These are phyloP conservation scores for Yamadazyma endophytica DNA, from an alignment of 805 yeast genomes.

Conservation along the genomic window DNA sequence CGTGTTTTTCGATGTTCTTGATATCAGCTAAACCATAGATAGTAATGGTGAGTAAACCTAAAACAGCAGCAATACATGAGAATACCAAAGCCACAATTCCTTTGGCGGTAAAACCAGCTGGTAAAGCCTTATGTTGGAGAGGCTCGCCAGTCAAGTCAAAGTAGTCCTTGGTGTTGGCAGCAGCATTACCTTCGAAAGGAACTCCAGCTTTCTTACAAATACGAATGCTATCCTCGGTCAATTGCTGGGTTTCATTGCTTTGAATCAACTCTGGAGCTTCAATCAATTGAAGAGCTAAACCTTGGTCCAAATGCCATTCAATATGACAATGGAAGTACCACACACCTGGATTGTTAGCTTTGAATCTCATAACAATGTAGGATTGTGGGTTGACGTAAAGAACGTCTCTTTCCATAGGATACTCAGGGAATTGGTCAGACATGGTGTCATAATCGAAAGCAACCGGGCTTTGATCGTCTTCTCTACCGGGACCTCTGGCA, in stretches of 20 bases:
- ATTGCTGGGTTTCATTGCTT: slow-evolving; percentile 38
- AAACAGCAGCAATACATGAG: slow-evolving; percentile 78
- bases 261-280: slow-evolving; percentile 64
- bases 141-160: slow-evolving; percentile 72
- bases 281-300: slow-evolving; percentile 65
- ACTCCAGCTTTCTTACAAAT: slow-evolving; percentile 59
- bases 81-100: slow-evolving; percentile 94
- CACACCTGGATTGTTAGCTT: slow-evolving; percentile 85
- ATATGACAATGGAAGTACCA: slow-evolving; percentile 95
- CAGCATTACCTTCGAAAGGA: slow-evolving; percentile 76
- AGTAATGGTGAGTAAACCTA: slow-evolving; percentile 75
- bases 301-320: slow-evolving; percentile 83
- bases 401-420: slow-evolving; percentile 70
- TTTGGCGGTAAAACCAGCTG: slow-evolving; percentile 87
- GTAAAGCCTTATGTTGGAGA: slow-evolving; percentile 62
- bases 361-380: slow-evolving; percentile 64
- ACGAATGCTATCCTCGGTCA: slow-evolving; percentile 57
- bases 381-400: slow-evolving; percentile 65
- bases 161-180: slow-evolving; percentile 64
- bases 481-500: slow-evolving; percentile 46
- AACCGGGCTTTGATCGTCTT: slow-evolving; percentile 52
- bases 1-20: slow-evolving; percentile 60
- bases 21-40: slow-evolving; percentile 85
- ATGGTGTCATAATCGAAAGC: slow-evolving; percentile 35
- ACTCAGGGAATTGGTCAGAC: slow-evolving; percentile 43